Conservation (phyloP, 2,329 filamentous ascomycete species). For the Teratosphaeria nubilosa region DNA sequence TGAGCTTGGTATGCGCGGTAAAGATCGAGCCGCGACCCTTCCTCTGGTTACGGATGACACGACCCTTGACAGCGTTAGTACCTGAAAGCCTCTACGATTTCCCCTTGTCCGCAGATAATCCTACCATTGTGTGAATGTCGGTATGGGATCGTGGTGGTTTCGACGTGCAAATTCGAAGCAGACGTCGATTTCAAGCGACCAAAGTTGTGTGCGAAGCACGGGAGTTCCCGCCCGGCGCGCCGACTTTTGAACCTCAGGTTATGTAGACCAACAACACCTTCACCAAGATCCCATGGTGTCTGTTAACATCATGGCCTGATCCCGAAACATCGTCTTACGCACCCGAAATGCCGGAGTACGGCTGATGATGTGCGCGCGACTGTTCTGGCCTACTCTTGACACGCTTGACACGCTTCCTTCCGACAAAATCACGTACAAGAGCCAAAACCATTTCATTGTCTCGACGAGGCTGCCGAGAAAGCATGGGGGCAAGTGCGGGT, state of each 20-base stretch:
- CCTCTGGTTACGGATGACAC: slow-evolving; percentile 66
- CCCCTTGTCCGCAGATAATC: neutral
- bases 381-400: neutral
- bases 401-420: neutral
- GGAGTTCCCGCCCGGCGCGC: neutral
- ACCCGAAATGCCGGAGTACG: neutral
- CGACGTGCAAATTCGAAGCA: neutral
- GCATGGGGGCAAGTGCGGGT: no score
- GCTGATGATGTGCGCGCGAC: neutral
- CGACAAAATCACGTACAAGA: neutral
- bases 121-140: slow-evolving; percentile 13
- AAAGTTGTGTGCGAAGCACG: neutral
- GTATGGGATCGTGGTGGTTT: slow-evolving; percentile 3
- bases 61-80: slow-evolving; percentile 36
- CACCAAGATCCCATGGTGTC: neutral
- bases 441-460: neutral
- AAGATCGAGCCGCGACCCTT: slow-evolving; percentile 71
- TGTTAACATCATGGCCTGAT: neutral
- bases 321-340: neutral
- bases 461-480: neutral
- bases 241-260: neutral
- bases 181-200: neutral
- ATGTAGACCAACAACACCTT: neutral
- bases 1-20: slow-evolving; percentile 50
- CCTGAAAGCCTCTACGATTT: slow-evolving; percentile 6